Percentiles rank a stretch among this genome's conserved stretches.
Evolutionary conservation across 495 filamentous ascomycete species (phyloP).

Genomic region (Entonaema liquescens): DNA sequence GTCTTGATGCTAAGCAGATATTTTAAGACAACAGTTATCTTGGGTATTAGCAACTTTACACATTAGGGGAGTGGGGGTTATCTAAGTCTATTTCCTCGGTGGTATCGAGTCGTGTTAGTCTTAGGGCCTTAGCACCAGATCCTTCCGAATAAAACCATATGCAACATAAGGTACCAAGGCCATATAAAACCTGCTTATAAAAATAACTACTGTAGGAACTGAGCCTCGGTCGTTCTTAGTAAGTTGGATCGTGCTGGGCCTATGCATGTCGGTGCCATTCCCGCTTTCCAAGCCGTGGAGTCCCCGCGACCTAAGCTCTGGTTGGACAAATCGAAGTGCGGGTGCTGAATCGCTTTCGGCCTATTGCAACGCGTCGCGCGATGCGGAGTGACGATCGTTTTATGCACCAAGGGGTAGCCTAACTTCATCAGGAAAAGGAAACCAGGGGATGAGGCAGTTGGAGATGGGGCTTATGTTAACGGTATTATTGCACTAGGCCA

Average conservation of each 20-base stretch:
- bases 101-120: no score
- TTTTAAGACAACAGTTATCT: background rate
- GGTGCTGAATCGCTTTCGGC: conserved; percentile 1
- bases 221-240: background rate
- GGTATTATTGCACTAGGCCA: background rate
- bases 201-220: background rate
- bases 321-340: background rate
- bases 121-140: no score
- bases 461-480: background rate
- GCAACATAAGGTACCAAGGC: background rate
- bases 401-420: conserved; percentile 7
- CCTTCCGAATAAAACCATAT: no score
- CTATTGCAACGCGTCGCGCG: background rate
- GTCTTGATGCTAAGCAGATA: background rate
- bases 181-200: background rate
- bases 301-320: conserved; percentile 6
- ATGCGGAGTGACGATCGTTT: conserved; percentile 15
- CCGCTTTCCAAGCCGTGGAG: conserved; percentile 9
- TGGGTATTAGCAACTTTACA: background rate
- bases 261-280: conserved; percentile 8
- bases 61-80: no score
- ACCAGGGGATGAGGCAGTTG: background rate
- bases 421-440: background rate
- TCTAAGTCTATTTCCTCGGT: no score
- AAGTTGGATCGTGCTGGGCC: conserved; percentile 6